A percentile compares a stretch with the other conserved stretches of the same genome.
These are phyloP conservation scores for Apiotrichum mycotoxinovorans DNA, from an alignment of 1,284 basidiomycete species.

Conservation along the genomic window DNA sequence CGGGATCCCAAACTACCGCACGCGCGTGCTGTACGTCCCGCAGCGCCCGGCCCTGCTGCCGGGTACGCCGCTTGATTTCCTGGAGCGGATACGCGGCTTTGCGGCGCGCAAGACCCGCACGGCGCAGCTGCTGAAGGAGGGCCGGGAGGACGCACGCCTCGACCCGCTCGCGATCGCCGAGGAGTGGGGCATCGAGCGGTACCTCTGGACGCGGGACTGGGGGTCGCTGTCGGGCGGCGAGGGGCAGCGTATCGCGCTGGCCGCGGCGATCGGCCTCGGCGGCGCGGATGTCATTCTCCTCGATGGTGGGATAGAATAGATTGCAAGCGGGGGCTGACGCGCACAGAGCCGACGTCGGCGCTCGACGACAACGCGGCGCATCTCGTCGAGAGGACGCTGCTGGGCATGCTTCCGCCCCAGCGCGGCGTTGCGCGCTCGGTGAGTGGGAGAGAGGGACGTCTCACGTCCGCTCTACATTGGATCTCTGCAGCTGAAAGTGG, in stretches of 20 bases:
- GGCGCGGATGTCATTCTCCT: slow-evolving; percentile 75
- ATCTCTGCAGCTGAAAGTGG: no score
- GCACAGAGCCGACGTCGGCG: slow-evolving; percentile 76
- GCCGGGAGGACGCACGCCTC: slow-evolving; percentile 19
- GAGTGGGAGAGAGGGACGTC: no score
- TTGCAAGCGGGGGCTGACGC: slow-evolving; percentile 1
- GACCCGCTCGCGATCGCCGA: slow-evolving; percentile 59
- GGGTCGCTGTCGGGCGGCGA: slow-evolving; percentile 75
- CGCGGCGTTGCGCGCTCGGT: background rate
- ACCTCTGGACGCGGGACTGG: slow-evolving; percentile 75
- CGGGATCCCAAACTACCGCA: slow-evolving; percentile 74
- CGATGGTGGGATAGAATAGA: slow-evolving; percentile 60
- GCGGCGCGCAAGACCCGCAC: slow-evolving; percentile 52
- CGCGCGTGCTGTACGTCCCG: slow-evolving; percentile 74
- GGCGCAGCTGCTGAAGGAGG: slow-evolving; percentile 15
- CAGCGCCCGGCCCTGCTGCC: slow-evolving; percentile 79
- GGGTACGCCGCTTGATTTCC: slow-evolving; percentile 69
- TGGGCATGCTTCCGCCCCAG: slow-evolving; percentile 53
- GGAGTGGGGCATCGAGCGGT: slow-evolving; percentile 64
- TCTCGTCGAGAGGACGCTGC: slow-evolving; percentile 63
- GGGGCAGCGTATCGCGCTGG: slow-evolving; percentile 71
- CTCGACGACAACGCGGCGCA: slow-evolving; percentile 66
- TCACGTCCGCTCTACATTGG: no score
- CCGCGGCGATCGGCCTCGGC: slow-evolving; percentile 66
- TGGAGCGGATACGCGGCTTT: slow-evolving; percentile 60